phyloP scores from a whole-genome alignment of 495 filamentous ascomycete species.

The Paragyromitra xinjiangensis region DNA sequence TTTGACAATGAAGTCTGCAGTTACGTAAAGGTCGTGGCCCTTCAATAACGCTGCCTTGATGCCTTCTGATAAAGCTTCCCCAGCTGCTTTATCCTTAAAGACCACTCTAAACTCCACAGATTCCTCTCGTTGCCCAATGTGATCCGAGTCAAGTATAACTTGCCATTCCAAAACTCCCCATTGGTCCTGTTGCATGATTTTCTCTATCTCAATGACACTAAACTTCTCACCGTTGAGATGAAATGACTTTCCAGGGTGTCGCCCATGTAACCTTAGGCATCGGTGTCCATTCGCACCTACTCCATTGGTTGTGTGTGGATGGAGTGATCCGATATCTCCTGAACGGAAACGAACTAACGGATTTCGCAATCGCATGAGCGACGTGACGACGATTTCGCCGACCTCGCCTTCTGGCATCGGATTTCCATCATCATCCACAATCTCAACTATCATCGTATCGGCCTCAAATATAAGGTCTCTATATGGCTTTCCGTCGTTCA shows the following conservation, averaged over 20 bases:
- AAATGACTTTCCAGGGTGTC: constrained; percentile 59
- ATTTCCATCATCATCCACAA: constrained; percentile 49
- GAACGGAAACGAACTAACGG: constrained; percentile 60
- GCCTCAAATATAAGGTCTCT: constrained; percentile 59
- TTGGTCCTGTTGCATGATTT: constrained; percentile 44
- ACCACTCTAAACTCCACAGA: constrained; percentile 46
- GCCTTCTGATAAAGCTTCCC: constrained; percentile 12
- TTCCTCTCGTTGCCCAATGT: constrained; percentile 24
- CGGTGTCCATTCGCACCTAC: constrained; percentile 29
- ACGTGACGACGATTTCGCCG: constrained; percentile 59
- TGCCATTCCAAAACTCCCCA: constrained; percentile 60
- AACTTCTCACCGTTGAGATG: constrained; percentile 58
- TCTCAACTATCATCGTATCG: constrained; percentile 56
- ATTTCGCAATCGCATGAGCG: constrained; percentile 59
- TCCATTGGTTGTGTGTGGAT: constrained; percentile 44
- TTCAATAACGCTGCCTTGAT: constrained; percentile 1
- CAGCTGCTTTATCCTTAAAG: constrained; percentile 9
- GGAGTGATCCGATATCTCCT: constrained; percentile 60
- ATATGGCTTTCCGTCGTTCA: constrained; percentile 21
- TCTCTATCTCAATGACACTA: constrained; percentile 50
- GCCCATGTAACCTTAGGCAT: constrained; percentile 57
- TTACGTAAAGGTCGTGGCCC: constrained; percentile 7
- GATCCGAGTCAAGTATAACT: constrained; percentile 53
- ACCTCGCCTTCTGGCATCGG: constrained; percentile 51
- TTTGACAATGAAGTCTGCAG: constrained; percentile 7